Conservation (phyloP, 192 early-diverging fungal species). For the Gonapodya prolifera region DNA sequence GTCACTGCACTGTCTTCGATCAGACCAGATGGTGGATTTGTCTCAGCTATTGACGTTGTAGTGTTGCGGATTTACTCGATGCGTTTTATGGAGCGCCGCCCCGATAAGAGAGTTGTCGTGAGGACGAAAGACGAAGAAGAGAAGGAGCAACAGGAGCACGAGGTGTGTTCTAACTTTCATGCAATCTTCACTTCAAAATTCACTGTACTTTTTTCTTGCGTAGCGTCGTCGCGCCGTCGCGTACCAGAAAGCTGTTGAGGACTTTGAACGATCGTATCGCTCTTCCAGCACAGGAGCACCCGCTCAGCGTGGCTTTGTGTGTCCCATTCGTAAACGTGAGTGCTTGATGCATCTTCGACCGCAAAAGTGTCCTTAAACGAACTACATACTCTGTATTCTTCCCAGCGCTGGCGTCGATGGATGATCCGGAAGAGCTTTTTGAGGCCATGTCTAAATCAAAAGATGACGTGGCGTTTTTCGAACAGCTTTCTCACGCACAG, state of each 20-base stretch:
- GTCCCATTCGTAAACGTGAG: slow-evolving; percentile 4
- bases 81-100: slow-evolving; percentile 30
- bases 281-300: slow-evolving; percentile 17
- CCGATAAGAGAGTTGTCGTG: slow-evolving; percentile 25
- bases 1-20: neutral
- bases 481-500: neutral
- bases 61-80: slow-evolving; percentile 40
- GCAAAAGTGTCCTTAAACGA: too few species aligned
- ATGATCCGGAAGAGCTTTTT: neutral
- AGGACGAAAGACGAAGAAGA: slow-evolving; percentile 41
- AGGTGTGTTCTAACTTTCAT: slow-evolving; percentile 9
- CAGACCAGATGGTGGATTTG: slow-evolving; percentile 36
- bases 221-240: neutral
- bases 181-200: slow-evolving; percentile 1
- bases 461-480: neutral
- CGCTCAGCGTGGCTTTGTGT: neutral
- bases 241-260: slow-evolving; percentile 11
- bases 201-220: neutral
- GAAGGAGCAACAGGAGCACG: slow-evolving; percentile 12
- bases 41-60: slow-evolving; percentile 48
- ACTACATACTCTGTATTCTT: too few species aligned
- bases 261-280: too few species aligned
- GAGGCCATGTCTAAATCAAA: neutral
- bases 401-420: neutral
- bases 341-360: too few species aligned